Base-by-base conservation (phyloP, 208 protist species). In the Trypanosoma platydactyli region DNA sequence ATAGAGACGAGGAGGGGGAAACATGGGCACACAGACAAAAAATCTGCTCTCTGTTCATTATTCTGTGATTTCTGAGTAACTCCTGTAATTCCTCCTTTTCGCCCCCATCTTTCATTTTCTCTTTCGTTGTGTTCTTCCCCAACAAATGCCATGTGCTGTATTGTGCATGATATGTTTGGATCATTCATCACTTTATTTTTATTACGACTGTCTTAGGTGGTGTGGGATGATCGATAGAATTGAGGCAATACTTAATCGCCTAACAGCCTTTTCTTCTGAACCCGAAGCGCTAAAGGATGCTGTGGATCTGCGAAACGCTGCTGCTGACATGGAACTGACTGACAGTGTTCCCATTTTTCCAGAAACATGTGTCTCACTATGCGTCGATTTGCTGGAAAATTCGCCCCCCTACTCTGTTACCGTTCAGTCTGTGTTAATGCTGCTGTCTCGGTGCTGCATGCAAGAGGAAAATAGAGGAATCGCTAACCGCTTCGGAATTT, bases 371-470 rank as follows among this genome's bases (percentile, higher is more conserved):
- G 84, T 86, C 29, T 68, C 75, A 22, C 59, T 66, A 30, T 88
- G 79, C 64, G 62, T 81, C 7, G 84, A 85, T 25, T 54, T 92
- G 42, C 64, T 91, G 0, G 84, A 92, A 61, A 60, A 60, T 20
- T 52, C 69, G 29, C 76, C 54, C 13, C 59, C 75, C 12, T 29
- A 67, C 0, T 59, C 59, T 41, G 68, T 50, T 16, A 72, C 61
- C 7, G 72, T 68, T n/a, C 40, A 69, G 22, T 71, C 81, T 30
- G 44, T 88, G 3, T 60, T 88, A 5, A 73, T 73, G 48, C 73
- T 95, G 56, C 57, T 93, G 29, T 72, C 83, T 3, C 79, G 86
- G 42, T 67, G 83, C 54, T 91, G 76, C 35, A 77, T 92, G 57
- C 73, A 60, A 11, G 82, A 90, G n/a, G 84, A 88, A 33, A 92